Evolutionary conservation across 176 grass and related monocot species (phyloP), one percentile per base, ranked within the genome.

Genomic region (Phragmites australis): DNA sequence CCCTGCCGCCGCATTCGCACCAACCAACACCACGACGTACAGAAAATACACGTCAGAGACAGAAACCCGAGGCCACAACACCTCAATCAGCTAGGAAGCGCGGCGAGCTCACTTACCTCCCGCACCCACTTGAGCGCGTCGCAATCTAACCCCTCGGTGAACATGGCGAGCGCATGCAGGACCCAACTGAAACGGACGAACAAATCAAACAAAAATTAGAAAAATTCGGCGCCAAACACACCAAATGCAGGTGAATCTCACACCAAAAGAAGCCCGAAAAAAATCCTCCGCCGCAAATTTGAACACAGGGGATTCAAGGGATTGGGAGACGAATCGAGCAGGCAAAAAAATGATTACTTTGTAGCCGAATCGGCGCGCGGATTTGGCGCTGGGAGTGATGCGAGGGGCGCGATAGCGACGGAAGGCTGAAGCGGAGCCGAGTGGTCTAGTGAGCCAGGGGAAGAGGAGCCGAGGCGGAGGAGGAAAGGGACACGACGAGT

Each of bases 131-230:
- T 88, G 74, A 99, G 82, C 21, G 90, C 89, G 41, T 90, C 74
- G 15, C 86, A 79, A 84, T 95, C 97, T 74, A 96, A 64, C 18
- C 97, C 97, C 79, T 99, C 97, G 23, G 93, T 93, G 82, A 99
- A 99, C 97, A 99, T 99, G 65, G 87, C 65, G 81, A 81, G 69
- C 73, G 66, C 83, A 83, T 87, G 72, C 87, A 58, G 76, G 26
- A 80, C 31, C 34, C 31, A 42, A 68, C 84, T 82, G 75, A 79
- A 87, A 85, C 82, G 8, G 55, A 37, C 46, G 44, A 88, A 81
- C 45, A 22, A 89, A 84, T 53, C 53, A 11, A 71, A 40, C 74
- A 61, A 66, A 80, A 77, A 52, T 47, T 42, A 91, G 64, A 53
- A 57, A 57, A 82, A 77, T 3, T 29, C 67, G 39, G 19, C 45